phyloP scores from a whole-genome alignment of 352 stramenopile species.

The Aphanomyces euteiches region DNA sequence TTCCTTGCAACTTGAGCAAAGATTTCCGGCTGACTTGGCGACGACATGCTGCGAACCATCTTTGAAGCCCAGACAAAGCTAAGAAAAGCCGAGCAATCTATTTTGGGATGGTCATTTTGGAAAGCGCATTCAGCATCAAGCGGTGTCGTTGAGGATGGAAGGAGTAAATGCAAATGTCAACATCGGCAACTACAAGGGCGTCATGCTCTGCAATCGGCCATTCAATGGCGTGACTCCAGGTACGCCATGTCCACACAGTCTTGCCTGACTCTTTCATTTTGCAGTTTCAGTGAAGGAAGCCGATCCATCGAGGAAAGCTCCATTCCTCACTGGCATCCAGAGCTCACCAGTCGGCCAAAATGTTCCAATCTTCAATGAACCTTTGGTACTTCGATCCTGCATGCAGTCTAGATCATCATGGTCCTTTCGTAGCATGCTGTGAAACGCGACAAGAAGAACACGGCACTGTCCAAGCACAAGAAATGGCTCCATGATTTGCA shows the following conservation, averaged over 20 bases:
- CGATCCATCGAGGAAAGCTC: constrained; percentile 32
- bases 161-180: constrained; percentile 46
- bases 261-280: too few relatives aligned
- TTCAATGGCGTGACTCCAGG: constrained; percentile 85
- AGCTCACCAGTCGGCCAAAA: constrained; percentile 70
- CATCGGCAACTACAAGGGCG: constrained; percentile 94
- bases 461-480: constrained; percentile 88
- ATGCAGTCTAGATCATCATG: neutral
- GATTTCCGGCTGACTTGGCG: too few relatives aligned
- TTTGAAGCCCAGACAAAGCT: too few relatives aligned
- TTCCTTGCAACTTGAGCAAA: too few relatives aligned
- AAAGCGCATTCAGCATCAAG: constrained; percentile 9
- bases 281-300: neutral
- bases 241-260: constrained; percentile 32
- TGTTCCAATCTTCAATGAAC: constrained; percentile 71
- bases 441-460: constrained; percentile 88
- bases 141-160: too few relatives aligned
- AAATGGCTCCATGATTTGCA: constrained; percentile 93
- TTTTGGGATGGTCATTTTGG: neutral
- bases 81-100: neutral
- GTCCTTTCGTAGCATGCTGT: constrained; percentile 49
- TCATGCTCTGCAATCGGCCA: constrained; percentile 93
- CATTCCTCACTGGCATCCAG: constrained; percentile 69
- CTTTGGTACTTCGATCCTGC: constrained; percentile 38
- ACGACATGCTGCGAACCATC: too few relatives aligned